phyloP scores from a whole-genome alignment of 2,329 filamentous ascomycete species.

The Talaromyces piceae region DNA sequence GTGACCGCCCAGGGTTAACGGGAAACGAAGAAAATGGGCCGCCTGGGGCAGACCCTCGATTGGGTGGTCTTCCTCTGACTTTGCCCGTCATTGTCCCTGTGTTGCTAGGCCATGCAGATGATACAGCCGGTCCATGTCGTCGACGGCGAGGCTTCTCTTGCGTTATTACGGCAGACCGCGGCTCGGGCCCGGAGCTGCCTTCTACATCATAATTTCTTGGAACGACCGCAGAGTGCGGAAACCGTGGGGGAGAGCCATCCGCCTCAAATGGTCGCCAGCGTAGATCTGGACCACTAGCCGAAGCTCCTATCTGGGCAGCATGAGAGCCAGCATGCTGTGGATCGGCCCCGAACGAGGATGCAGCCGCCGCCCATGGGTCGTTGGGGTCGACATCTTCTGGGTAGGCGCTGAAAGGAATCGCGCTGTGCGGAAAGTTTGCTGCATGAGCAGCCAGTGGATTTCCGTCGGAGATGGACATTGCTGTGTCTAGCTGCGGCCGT shows the following conservation, averaged over 20 bases:
- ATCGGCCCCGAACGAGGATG: conserved; percentile 38
- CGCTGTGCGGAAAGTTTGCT: conserved; percentile 44
- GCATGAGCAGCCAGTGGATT: conserved; percentile 35
- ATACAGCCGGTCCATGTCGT: conserved; percentile 77
- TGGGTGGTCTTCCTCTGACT: conserved; percentile 70
- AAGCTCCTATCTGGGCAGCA: too few species aligned
- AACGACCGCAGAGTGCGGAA: conserved; percentile 72
- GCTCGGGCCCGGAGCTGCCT: conserved; percentile 42
- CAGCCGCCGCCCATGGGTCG: conserved; percentile 32
- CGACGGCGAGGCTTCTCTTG: conserved; percentile 41
- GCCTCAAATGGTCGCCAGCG: conserved; percentile 46
- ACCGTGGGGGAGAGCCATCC: conserved; percentile 58
- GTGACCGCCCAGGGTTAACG: conserved; percentile 48
- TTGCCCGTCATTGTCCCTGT: conserved; percentile 59
- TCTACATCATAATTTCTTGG: conserved; percentile 39
- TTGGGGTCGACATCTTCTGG: conserved; percentile 45
- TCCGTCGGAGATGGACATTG: conserved; percentile 40
- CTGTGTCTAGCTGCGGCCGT: conserved; percentile 54
- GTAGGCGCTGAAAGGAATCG: conserved; percentile 46
- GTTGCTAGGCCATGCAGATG: conserved; percentile 76
- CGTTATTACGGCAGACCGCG: conserved; percentile 64
- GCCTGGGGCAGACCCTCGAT: conserved; percentile 58
- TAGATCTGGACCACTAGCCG: conserved; percentile 28
- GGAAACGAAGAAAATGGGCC: conserved; percentile 65
- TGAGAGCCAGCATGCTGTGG: conserved; percentile 17